Evolutionary conservation across 2,329 filamentous ascomycete species (phyloP).

Genomic region (Akanthomyces lecanii): DNA sequence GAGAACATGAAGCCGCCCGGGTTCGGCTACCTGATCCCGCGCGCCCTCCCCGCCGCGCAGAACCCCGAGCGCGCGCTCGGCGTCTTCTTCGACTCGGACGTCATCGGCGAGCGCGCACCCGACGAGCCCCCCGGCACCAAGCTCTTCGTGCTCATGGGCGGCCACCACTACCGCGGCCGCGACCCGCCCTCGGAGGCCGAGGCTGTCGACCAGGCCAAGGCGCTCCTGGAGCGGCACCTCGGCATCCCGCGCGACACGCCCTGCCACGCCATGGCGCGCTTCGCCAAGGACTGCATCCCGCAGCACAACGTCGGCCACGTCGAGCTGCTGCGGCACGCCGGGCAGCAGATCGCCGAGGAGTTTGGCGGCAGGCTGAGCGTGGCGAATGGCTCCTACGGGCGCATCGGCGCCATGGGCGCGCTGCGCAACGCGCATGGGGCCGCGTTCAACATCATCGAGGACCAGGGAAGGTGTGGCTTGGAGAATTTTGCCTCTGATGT

Average conservation of each 20-base stretch:
- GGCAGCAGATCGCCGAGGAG: conserved; percentile 47
- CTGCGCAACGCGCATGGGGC: conserved; percentile 47
- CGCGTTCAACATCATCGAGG: conserved; percentile 34
- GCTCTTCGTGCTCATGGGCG: conserved; percentile 90
- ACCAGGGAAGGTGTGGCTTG: conserved; percentile 28
- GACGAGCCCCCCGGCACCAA: conserved; percentile 67
- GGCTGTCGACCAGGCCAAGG: conserved; percentile 65
- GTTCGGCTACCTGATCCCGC: conserved; percentile 90
- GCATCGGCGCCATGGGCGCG: conserved; percentile 47
- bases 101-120: conserved; percentile 38
- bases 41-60: conserved; percentile 61
- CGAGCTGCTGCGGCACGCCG: conserved; percentile 53
- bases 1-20: conserved; percentile 62
- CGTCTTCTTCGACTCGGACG: conserved; percentile 84
- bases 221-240: conserved; percentile 69
- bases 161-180: conserved; percentile 72
- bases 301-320: conserved; percentile 83
- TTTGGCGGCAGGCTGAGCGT: conserved; percentile 65
- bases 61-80: conserved; percentile 84
- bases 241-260: conserved; percentile 59
- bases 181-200: conserved; percentile 56
- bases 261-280: conserved; percentile 54
- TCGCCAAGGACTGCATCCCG: conserved; percentile 72
- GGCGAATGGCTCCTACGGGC: conserved; percentile 51
- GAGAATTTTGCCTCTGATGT: conserved; percentile 23